Conservation (phyloP, 2,329 filamentous ascomycete genomes). For the Leptographium procerum region DNA sequence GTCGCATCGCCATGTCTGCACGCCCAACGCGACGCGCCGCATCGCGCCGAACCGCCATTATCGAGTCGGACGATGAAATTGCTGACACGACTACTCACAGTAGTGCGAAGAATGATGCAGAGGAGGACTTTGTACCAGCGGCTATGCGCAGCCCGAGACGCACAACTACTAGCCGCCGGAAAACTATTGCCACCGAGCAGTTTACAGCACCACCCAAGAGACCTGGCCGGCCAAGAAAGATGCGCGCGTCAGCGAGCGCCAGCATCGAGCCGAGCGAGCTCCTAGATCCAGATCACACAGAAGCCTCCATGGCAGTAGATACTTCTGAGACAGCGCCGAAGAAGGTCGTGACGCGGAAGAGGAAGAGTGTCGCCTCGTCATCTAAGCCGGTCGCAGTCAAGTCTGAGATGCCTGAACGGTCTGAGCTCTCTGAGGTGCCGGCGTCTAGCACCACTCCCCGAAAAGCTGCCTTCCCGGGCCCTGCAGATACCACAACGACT, state of each 20-base stretch:
- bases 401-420: constrained; percentile 28
- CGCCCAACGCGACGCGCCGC: constrained; percentile 35
- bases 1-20: constrained; percentile 24
- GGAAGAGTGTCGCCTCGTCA: constrained; percentile 42
- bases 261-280: constrained; percentile 49
- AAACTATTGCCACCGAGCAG: constrained; percentile 31
- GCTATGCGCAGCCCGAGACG: constrained; percentile 39
- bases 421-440: neutral
- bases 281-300: constrained; percentile 36
- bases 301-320: constrained; percentile 13
- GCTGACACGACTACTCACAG: constrained; percentile 33
- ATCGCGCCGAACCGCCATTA: constrained; percentile 58
- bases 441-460: neutral
- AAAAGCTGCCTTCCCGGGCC: neutral
- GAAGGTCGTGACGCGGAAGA: constrained; percentile 49
- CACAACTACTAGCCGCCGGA: constrained; percentile 22
- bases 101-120: constrained; percentile 46
- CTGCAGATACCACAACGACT: neutral
- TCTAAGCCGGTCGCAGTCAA: constrained; percentile 3
- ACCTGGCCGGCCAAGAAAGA: constrained; percentile 31
- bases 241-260: constrained; percentile 22
- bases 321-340: constrained; percentile 22
- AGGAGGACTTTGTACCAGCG: constrained; percentile 73
- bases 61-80: constrained; percentile 71
- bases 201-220: constrained; percentile 17